A percentile compares a stretch with the other conserved stretches of the same genome.
Evolutionary conservation across 345 rosid genomes (phyloP).

Genomic region (Acer yangbiense): DNA sequence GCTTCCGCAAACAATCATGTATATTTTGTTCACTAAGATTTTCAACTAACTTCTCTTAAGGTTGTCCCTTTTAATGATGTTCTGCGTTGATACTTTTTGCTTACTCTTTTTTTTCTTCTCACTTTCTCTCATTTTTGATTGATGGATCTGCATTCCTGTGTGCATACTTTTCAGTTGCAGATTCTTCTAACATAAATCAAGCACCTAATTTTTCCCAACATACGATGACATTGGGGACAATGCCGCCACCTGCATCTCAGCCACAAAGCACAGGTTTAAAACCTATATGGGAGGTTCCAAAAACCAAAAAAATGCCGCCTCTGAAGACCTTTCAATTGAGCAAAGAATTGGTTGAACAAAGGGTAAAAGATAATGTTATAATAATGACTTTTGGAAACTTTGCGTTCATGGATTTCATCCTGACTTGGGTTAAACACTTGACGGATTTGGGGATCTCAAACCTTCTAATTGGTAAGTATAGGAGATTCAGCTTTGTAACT

Average conservation of each 20-base stretch:
- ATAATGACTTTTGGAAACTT: slow-evolving; percentile 92
- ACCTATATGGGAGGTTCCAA: slow-evolving; percentile 76
- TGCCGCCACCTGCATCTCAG: slow-evolving; percentile 28
- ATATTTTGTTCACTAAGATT: background rate
- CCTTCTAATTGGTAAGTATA: slow-evolving; percentile 77
- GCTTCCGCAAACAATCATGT: background rate
- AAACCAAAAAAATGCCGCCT: slow-evolving; percentile 75
- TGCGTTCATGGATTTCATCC: slow-evolving; percentile 96
- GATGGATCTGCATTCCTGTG: slow-evolving; percentile 10
- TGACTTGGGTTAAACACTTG: slow-evolving; percentile 94
- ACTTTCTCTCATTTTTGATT: background rate
- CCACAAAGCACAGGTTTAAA: slow-evolving; percentile 32
- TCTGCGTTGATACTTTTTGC: background rate
- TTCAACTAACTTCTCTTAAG: background rate
- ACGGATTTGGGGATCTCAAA: slow-evolving; percentile 82
- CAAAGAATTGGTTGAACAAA: slow-evolving; percentile 62
- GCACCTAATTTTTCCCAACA: slow-evolving; percentile 40
- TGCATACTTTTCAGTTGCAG: slow-evolving; percentile 40
- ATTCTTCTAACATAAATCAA: slow-evolving; percentile 27
- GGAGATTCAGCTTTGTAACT: slow-evolving; percentile 14
- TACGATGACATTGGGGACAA: slow-evolving; percentile 24
- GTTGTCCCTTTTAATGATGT: background rate
- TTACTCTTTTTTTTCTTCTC: background rate
- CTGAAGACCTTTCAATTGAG: slow-evolving; percentile 67
- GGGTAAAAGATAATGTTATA: slow-evolving; percentile 72